Conservation (phyloP, 140 eudicot genomes). For the Anethum foeniculum region DNA sequence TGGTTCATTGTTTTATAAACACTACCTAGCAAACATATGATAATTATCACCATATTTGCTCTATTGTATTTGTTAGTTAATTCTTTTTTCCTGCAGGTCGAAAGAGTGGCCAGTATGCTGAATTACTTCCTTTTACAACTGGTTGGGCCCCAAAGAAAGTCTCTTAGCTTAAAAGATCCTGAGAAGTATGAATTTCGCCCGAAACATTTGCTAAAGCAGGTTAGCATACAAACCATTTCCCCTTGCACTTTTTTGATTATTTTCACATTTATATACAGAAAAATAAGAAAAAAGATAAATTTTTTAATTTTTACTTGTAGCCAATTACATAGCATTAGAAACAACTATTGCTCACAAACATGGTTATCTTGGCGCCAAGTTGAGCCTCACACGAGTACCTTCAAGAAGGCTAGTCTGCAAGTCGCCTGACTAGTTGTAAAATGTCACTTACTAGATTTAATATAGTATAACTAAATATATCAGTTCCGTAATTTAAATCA, state of each 20-base stretch:
- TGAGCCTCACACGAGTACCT: too few species aligned
- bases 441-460: too few species aligned
- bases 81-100: constrained; percentile 54
- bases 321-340: not conserved
- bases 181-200: constrained; percentile 97
- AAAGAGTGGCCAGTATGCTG: constrained; percentile 95
- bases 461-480: too few species aligned
- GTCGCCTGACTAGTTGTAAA: too few species aligned
- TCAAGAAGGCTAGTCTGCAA: too few species aligned
- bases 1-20: not conserved
- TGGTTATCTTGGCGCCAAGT: too few species aligned
- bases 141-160: constrained; percentile 96
- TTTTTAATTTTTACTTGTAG: not conserved
- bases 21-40: not conserved
- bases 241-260: not conserved
- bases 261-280: not conserved
- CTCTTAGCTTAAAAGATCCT: constrained; percentile 88
- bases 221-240: constrained; percentile 14
- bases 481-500: too few species aligned
- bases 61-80: not conserved
- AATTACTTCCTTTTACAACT: constrained; percentile 90
- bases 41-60: not conserved
- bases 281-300: not conserved
- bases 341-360: not conserved
- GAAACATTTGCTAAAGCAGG: constrained; percentile 84